Base-by-base conservation (phyloP, 768 basidiomycete genomes). In the Trametes villosa region DNA sequence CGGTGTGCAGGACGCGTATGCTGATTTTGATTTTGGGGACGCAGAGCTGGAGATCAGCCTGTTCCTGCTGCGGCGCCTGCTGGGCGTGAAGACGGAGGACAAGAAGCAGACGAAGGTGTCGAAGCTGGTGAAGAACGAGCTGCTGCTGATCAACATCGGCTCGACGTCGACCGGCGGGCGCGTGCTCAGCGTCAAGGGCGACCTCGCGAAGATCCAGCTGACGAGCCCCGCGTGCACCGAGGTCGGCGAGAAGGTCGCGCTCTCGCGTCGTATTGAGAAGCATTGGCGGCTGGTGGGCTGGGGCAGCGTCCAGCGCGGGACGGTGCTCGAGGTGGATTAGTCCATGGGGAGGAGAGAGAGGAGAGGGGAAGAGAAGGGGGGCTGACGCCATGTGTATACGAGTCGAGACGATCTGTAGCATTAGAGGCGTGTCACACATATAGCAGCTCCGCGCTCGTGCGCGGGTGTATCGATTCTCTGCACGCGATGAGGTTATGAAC, bases 31-130 rank as follows among this genome's bases (percentile, higher is more conserved):
- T 22, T 42, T 34, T 46, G 20, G 27, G 4, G 36, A 34, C 7
- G 51, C 60, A 93, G 94, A 96, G 75, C 81, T 96, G 55, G 94
- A 96, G 75, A 94, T 96, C 72, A 91, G 86, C 67, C 81, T 96
- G 67, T 99, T 98, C 88, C 80, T 98, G 31, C 89, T 99, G 33
- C 92, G 97, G 61, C 87, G 97, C 60, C 78, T 98, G 54, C 85
- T 98, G n/a, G 96, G 97, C 72, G 97, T 99, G 63, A 95, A 96
- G 76, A 94, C 95, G 24, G 96, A 98, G 75, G 97, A 98, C 79
- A 97, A 96, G 81, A 99, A 98, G 75, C 93, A 96, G 74, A 97
- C 97, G 22, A 99, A 95, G 76, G 92, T 94, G 24, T 81, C 92
- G 53, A 97, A 97, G 75, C 83, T 97, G 45, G 83, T 86, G 59